Evolutionary conservation across 768 basidiomycete species (phyloP).

Genomic region (Boletus sp.): DNA sequence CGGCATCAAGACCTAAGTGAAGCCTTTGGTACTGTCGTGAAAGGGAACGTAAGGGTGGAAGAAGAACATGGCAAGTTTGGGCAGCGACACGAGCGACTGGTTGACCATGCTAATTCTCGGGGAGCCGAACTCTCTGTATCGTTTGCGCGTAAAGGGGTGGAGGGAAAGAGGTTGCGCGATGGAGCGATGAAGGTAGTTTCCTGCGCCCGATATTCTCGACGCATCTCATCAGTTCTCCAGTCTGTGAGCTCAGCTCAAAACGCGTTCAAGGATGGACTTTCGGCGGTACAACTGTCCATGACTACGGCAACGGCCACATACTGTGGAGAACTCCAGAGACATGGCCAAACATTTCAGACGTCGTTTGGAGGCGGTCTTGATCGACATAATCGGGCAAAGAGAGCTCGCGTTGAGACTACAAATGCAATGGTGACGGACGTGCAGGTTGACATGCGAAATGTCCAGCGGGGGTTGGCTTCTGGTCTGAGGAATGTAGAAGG

Average conservation of each 20-base stretch:
- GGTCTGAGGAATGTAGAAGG: constrained; percentile 47
- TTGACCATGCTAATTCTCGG: constrained; percentile 40
- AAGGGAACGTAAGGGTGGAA: constrained; percentile 55
- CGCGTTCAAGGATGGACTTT: constrained; percentile 41
- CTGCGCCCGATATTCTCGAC: background rate
- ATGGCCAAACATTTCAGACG: constrained; percentile 41
- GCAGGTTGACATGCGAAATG: constrained; percentile 48
- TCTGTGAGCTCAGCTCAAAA: constrained; percentile 37
- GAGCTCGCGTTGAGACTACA: constrained; percentile 61
- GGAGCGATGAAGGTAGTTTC: constrained; percentile 53
- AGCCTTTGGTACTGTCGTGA: constrained; percentile 49
- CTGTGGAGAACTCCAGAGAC: constrained; percentile 49
- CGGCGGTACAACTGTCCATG: constrained; percentile 42
- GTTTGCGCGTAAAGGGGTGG: constrained; percentile 44
- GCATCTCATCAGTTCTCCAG: constrained; percentile 33
- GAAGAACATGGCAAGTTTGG: constrained; percentile 46
- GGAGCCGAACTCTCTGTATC: constrained; percentile 39
- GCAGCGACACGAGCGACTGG: constrained; percentile 45
- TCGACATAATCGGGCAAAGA: constrained; percentile 58
- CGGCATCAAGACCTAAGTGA: constrained; percentile 65
- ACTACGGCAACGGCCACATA: constrained; percentile 48
- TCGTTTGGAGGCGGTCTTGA: constrained; percentile 57
- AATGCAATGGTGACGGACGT: constrained; percentile 45
- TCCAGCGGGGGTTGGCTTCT: constrained; percentile 50
- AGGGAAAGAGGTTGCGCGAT: constrained; percentile 55